Evolutionary conservation across 106 monocot genomes (phyloP).

Genomic region (Platanthera zijinensis): DNA sequence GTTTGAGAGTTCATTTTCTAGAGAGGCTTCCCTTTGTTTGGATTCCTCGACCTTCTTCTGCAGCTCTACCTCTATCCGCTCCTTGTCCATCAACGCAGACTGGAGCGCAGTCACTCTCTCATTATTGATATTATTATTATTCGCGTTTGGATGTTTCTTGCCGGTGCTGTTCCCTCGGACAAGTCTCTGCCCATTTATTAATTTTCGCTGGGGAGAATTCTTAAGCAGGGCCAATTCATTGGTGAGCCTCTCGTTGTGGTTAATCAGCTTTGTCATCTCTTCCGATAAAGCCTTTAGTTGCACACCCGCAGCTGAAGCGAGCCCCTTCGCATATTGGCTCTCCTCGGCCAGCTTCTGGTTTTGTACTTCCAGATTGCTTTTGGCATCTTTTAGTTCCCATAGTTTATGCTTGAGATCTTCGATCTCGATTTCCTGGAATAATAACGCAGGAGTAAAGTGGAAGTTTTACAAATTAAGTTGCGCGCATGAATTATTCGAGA

Average conservation of each 20-base stretch:
- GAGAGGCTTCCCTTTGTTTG: constrained; percentile 59
- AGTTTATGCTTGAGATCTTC: constrained; percentile 61
- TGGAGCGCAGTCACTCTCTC: constrained; percentile 57
- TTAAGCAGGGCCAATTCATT: constrained; percentile 40
- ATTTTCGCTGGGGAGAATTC: constrained; percentile 33
- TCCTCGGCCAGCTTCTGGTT: constrained; percentile 85
- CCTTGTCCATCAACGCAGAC: constrained; percentile 51
- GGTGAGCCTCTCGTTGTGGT: constrained; percentile 67
- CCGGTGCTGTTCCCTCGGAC: constrained; percentile 37
- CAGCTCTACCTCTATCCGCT: constrained; percentile 63
- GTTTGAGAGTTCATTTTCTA: constrained; percentile 86
- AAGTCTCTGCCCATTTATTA: constrained; percentile 20
- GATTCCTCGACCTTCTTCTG: constrained; percentile 71
- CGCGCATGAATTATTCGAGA: no score
- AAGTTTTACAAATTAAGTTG: no score
- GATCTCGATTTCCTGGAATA: constrained; percentile 45
- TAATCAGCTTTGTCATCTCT: constrained; percentile 95
- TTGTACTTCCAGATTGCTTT: constrained; percentile 49
- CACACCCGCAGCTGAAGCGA: constrained; percentile 89
- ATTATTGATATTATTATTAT: constrained; percentile 21
- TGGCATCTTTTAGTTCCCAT: constrained; percentile 46
- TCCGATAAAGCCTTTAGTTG: constrained; percentile 89
- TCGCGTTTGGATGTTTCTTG: constrained; percentile 26
- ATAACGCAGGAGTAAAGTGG: no score
- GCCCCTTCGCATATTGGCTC: constrained; percentile 81